phyloP scores from a whole-genome alignment of 345 rosid species.

The Raphanus sativus region DNA sequence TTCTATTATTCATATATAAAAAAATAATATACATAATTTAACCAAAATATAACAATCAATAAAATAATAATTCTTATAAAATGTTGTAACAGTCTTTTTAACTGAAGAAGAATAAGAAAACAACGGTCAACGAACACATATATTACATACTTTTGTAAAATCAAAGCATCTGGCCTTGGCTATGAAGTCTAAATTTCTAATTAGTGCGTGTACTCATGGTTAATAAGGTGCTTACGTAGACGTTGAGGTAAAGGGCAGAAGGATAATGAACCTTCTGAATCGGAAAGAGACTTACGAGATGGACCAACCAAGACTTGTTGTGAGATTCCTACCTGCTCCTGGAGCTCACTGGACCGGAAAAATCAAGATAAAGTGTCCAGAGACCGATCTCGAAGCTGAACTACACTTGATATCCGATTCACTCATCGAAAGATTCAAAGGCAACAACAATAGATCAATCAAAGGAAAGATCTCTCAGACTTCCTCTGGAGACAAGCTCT shows the following conservation, averaged over 20 bases:
- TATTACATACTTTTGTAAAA: not conserved
- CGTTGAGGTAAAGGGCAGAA: constrained; percentile 63
- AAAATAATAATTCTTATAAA: not conserved
- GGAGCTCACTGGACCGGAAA: constrained; percentile 66
- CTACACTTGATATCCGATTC: constrained; percentile 52
- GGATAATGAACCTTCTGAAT: constrained; percentile 55
- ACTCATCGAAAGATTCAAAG: constrained; percentile 39
- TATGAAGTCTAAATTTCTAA: not conserved
- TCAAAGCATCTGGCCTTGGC: not conserved
- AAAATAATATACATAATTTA: too few relatives aligned
- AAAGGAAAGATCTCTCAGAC: constrained; percentile 62
- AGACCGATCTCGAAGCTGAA: constrained; percentile 68
- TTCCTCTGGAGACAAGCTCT: constrained; percentile 46
- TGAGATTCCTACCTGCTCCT: constrained; percentile 61
- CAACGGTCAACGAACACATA: not conserved
- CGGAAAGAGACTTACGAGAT: constrained; percentile 67
- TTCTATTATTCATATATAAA: not conserved
- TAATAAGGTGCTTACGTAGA: constrained; percentile 61
- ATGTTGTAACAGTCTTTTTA: not conserved
- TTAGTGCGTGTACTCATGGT: constrained; percentile 13
- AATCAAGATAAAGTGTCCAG: constrained; percentile 55
- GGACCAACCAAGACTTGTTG: constrained; percentile 63
- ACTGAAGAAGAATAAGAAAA: not conserved
- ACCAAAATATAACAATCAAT: not conserved
- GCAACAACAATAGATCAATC: constrained; percentile 47